A percentile compares a stretch with the other conserved stretches of the same genome.
Evolutionary conservation across 2,329 filamentous ascomycete genomes (phyloP).

Genomic region (Botrytis deweyae): DNA sequence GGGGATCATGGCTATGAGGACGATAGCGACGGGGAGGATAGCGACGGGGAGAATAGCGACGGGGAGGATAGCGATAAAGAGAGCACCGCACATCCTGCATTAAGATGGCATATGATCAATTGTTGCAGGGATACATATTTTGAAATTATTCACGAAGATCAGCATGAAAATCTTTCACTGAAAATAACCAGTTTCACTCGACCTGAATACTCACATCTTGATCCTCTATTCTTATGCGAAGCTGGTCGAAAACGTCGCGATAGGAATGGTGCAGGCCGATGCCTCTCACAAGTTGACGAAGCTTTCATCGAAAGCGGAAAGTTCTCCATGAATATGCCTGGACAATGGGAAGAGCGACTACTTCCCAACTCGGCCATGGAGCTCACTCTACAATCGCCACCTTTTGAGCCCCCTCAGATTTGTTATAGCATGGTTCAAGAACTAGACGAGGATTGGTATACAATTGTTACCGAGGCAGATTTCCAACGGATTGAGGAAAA

Average conservation of each 20-base stretch:
- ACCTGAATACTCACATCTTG: slow-evolving; percentile 13
- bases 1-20: too few species aligned
- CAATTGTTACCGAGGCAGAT: background rate
- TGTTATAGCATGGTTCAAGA: background rate
- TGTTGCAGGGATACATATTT: too few species aligned
- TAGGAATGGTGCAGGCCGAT: background rate
- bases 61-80: too few species aligned
- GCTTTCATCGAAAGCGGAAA: slow-evolving; percentile 6
- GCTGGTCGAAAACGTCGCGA: background rate
- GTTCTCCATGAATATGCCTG: slow-evolving; percentile 7
- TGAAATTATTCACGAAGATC: background rate
- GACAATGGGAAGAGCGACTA: slow-evolving; percentile 19
- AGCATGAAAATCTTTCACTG: background rate
- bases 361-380: too few species aligned
- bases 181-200: background rate
- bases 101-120: too few species aligned
- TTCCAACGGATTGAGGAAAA: background rate
- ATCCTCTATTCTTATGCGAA: slow-evolving; percentile 20
- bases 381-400: fast-evolving
- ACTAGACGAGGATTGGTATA: fast-evolving
- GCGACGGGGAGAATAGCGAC: too few species aligned
- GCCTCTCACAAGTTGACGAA: slow-evolving; percentile 5
- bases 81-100: too few species aligned
- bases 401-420: background rate
- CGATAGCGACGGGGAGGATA: too few species aligned